Evolutionary conservation across 768 basidiomycete genomes (phyloP).

Genomic region (Leccinum broughii): DNA sequence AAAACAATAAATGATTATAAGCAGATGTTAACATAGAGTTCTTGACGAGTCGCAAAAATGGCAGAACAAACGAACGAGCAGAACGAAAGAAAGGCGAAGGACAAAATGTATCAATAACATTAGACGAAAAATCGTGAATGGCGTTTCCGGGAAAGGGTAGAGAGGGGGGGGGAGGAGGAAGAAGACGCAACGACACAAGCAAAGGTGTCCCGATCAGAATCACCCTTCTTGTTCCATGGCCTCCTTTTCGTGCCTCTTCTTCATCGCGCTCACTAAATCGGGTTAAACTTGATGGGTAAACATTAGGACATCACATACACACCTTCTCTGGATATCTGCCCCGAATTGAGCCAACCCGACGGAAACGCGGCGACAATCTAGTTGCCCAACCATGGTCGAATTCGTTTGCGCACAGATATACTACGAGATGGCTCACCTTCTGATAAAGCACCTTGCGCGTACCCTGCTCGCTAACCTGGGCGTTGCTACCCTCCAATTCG

Average conservation of each 20-base stretch:
- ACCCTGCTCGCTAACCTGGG: constrained; percentile 80
- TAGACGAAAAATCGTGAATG: not conserved
- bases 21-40: not conserved
- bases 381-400: not conserved
- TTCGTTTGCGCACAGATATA: not conserved
- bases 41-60: not conserved
- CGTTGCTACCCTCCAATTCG: constrained; percentile 62
- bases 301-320: constrained; percentile 21
- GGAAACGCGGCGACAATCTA: constrained; percentile 82
- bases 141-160: not conserved
- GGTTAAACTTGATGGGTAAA: not conserved
- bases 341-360: constrained; percentile 81
- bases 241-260: constrained; percentile 78
- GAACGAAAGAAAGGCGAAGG: not conserved
- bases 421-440: constrained; percentile 45
- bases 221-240: constrained; percentile 56
- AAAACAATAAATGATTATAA: not conserved
- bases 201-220: not conserved
- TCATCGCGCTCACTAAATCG: constrained; percentile 73
- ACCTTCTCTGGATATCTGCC: constrained; percentile 88
- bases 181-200: too few relatives aligned
- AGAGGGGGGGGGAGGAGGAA: not conserved
- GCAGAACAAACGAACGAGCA: not conserved
- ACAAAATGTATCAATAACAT: not conserved
- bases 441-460: constrained; percentile 79